Evolutionary conservation across 768 basidiomycete genomes (phyloP), one percentile per base, ranked within the genome.

Genomic region (Tulasnella sp.): DNA sequence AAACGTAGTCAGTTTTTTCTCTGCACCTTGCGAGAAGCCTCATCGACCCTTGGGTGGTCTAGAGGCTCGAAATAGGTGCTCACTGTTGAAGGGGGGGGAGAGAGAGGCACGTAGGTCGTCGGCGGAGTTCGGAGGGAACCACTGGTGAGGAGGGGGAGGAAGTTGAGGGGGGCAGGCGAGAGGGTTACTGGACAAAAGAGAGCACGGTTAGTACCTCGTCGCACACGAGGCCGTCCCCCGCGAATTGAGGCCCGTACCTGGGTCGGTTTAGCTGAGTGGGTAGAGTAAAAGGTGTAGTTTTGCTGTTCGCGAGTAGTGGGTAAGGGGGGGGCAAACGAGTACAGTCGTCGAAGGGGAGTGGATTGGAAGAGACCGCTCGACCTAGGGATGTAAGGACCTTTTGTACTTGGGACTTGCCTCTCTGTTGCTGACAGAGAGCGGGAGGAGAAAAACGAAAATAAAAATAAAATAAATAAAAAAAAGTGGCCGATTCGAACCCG

Each of bases 41-140:
- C 29, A 23, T 61, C 26, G 57, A 61, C 57, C 57, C 57, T 61
- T 61, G n/a, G 29, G 26, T 15, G 57, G 57, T 61, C 57, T 67
- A 67, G 61, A 67, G 57, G 57, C 57, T 61, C 57, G 15, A 48
- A 48, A 42, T 57, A 23, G 4, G 57, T 32, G n/a, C 57, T 61
- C 57, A 61, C 57, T 26, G 57, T 61, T 29, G 57, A 61, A 15
- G 57, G 57, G n/a, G 11, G 57, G 26, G 26, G 42, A 35, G 73
- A 35, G 73, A 44, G 73, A 44, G 73, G 51, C 44, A 40, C 44
- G 42, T 23, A 51, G 73, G 29, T 37, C 39, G 73, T 74, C 73
- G 73, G 73, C 73, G 73, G 73, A 74, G 73, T 3, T 74, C 73
- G 73, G 73, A 74, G 73, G 46, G 73, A 74, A 55, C 71, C 71